Percentiles rank a stretch among this genome's conserved stretches.
These are phyloP conservation scores for Curvularia spicifera DNA, from an alignment of 2,329 filamentous ascomycete species.

Conservation along the genomic window DNA sequence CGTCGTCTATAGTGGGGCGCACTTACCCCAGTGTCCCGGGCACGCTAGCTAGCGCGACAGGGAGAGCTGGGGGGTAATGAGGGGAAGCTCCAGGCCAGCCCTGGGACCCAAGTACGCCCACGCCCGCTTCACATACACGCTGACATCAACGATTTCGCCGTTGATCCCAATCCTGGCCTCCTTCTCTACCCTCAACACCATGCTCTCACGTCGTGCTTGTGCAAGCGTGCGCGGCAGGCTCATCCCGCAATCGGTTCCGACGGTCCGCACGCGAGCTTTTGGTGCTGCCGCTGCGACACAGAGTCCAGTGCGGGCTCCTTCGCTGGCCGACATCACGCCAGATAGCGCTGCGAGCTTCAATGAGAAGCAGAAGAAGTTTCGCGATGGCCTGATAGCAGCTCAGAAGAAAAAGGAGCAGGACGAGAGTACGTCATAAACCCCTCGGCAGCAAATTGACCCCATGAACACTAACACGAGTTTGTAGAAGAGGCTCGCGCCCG, in stretches of 20 bases:
- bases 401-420: constrained; percentile 78
- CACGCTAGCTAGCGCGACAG: constrained; percentile 14
- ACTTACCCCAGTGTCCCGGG: constrained; percentile 21
- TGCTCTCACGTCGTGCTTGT: constrained; percentile 43
- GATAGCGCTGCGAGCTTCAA: constrained; percentile 78
- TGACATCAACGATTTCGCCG: constrained; percentile 1
- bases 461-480: constrained; percentile 53
- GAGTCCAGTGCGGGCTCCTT: constrained; percentile 59
- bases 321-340: constrained; percentile 82
- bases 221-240: constrained; percentile 35
- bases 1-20: constrained; percentile 13
- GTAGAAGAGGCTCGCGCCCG: constrained; percentile 62
- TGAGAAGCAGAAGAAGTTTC: constrained; percentile 82
- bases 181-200: constrained; percentile 23
- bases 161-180: constrained; percentile 3
- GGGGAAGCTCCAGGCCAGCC: constrained; percentile 17
- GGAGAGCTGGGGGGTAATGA: constrained; percentile 22
- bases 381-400: constrained; percentile 77
- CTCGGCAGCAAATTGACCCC: constrained; percentile 47
- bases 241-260: constrained; percentile 22
- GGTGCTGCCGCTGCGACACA: constrained; percentile 34
- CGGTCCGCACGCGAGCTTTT: constrained; percentile 37
- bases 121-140: constrained; percentile 7
- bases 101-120: constrained; percentile 9
- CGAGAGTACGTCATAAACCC: constrained; percentile 74